Evolutionary conservation across 768 basidiomycete genomes (phyloP).

Genomic region (Leccinum longicurvipes): DNA sequence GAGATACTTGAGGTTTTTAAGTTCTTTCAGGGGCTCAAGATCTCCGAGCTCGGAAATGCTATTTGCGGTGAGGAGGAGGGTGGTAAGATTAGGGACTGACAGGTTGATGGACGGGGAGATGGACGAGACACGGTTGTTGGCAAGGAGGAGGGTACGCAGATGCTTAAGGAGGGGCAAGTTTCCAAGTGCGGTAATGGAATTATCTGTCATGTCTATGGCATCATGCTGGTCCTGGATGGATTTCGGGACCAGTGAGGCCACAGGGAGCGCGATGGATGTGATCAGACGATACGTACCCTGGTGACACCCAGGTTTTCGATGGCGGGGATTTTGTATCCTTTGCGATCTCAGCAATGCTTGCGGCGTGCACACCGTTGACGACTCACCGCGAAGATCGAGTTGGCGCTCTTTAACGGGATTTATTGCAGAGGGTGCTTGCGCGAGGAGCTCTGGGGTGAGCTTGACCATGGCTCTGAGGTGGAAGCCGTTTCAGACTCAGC

Average conservation of each 20-base stretch:
- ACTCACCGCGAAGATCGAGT: slow-evolving; percentile 83
- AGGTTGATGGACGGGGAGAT: slow-evolving; percentile 81
- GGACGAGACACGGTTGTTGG: slow-evolving; percentile 84
- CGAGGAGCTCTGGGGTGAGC: slow-evolving; percentile 91
- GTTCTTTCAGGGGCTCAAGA: slow-evolving; percentile 76
- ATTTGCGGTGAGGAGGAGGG: slow-evolving; percentile 83
- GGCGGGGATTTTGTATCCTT: slow-evolving; percentile 90
- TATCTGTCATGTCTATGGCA: slow-evolving; percentile 92
- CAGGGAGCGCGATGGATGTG: slow-evolving; percentile 8
- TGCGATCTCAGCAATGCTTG: slow-evolving; percentile 17
- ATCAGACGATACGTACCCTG: slow-evolving; percentile 49
- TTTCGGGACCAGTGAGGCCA: slow-evolving; percentile 15
- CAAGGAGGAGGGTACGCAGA: slow-evolving; percentile 76
- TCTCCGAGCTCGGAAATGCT: slow-evolving; percentile 77
- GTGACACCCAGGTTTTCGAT: slow-evolving; percentile 97
- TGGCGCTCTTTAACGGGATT: slow-evolving; percentile 88
- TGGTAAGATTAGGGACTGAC: slow-evolving; percentile 80
- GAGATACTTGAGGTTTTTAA: slow-evolving; percentile 71
- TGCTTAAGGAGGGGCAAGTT: slow-evolving; percentile 87
- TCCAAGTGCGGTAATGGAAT: slow-evolving; percentile 74
- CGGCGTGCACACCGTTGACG: slow-evolving; percentile 9
- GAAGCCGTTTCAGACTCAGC: slow-evolving; percentile 36
- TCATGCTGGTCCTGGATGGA: slow-evolving; percentile 80
- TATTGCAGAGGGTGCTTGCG: slow-evolving; percentile 71
- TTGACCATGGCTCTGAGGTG: slow-evolving; percentile 56